Base-by-base conservation (phyloP, 495 filamentous ascomycete species). In the Staphylotrichum tortipilum region DNA sequence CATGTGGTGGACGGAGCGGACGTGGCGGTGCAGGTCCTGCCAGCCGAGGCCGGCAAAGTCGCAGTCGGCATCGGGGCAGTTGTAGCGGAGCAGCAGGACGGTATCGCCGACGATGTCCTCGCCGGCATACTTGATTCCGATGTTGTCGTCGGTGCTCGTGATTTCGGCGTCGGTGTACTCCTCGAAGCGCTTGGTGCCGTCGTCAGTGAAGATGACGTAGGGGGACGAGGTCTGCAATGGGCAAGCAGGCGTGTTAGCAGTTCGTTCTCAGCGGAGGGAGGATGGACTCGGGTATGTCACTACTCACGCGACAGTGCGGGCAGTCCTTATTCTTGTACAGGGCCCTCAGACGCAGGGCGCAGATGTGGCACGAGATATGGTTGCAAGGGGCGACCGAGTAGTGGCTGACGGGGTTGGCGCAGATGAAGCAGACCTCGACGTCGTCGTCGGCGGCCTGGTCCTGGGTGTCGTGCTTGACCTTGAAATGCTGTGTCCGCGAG, bases 281-380 rank as follows among this genome's bases (percentile, higher is more conserved):
- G 18, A 22, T 30, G 15, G 23, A 53, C 3, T 10, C 17, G 50
- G 29, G n/a, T n/a, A n/a, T n/a, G n/a, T n/a, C n/a, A n/a, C n/a
- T 22, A 70, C 83, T 56, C 77, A 91, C 88, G 47, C 92, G 75
- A 68, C 92, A 99, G 71, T 97, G 89, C 14, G 90, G 86, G 62
- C 92, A 99, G 45, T 85, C 83, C 64, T 90, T 94, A 50, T 80
- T 91, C 74, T 96, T 97, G 66, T 97, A 99, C 36, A 99, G 68
- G 0, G 89, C 92, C 43, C 92, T 78, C 70, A 95, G 72, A 40
- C 94, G 77, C 55, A 99, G 68, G 3, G 89, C 82, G 63, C 92
- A 98, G 46, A 97, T 94, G 69, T 97, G 92, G 64, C 92, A 98
- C 9, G 89, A 95, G 17, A 83, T 77, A 68, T 98, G 94, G 63